Base-by-base conservation (phyloP, 192 early-diverging fungal genomes). In the Entophlyctis helioformis region DNA sequence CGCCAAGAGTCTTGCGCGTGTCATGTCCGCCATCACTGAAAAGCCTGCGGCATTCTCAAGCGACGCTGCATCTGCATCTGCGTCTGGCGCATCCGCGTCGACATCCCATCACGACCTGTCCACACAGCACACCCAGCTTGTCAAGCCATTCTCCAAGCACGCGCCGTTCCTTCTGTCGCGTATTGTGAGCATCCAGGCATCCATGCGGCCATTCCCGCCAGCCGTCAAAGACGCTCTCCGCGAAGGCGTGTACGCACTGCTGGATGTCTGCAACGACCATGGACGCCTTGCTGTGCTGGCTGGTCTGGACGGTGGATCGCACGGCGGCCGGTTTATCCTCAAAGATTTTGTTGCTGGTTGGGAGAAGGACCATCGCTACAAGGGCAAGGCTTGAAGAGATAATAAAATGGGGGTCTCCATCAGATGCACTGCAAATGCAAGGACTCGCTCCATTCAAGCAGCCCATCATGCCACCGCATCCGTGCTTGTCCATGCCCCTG, bases 211-310 rank as follows among this genome's bases (percentile, higher is more conserved):
- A 16, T 36, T 66, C 16, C 29, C 53, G 12, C 19, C 36, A 12
- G 53, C 21, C 9, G 36, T 29, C 21, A 72, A 68, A 50, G 59
- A 57, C 18, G 66, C 67, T 0, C 45, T 85, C 12, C 38, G 59
- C 33, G 64, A 58, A 12, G 79, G 75, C 1, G 34, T 79, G 2
- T 81, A 77, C 56, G 53, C 78, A 3, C 38, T 85, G 13, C 42
- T 85, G 50, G 78, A 80, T 51, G 46, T 85, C 46, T 82, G 79
- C 43, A 66, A 59, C 5, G 77, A 80, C 15, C 62, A 60, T 56
- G 83, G 82, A 38, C 52, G 83, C 16, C 67, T 76, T 36, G 58
- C 78, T 49, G 69, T 85, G 33, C 67, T 85, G 69, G 60, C 67
- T n/a, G 70, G 61, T 37, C 58, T 79, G 43, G 81, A 81, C 52